phyloP scores from a whole-genome alignment of 305 asterid genomes.

The Stenogyne calaminthoides region DNA sequence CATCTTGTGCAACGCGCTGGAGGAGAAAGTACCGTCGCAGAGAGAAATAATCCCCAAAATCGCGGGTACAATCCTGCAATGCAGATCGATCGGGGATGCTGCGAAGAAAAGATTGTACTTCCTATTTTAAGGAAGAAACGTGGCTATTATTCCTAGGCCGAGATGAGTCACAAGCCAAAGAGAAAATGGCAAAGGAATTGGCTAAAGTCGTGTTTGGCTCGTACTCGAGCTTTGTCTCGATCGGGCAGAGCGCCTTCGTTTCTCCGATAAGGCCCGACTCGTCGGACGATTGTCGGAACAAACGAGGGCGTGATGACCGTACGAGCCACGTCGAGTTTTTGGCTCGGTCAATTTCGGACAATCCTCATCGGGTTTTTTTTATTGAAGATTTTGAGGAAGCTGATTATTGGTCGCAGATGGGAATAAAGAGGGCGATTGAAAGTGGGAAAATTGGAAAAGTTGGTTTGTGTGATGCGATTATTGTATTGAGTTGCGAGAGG shows the following conservation, averaged over 20 bases:
- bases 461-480: slow-evolving; percentile 69
- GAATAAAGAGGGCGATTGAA: slow-evolving; percentile 64
- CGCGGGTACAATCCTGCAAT: slow-evolving; percentile 60
- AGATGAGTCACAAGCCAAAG: slow-evolving; percentile 61
- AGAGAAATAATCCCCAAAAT: slow-evolving; percentile 59
- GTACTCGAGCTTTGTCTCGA: slow-evolving; percentile 42
- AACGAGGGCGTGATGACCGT: slow-evolving; percentile 60
- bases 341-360: slow-evolving; percentile 40
- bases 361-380: slow-evolving; percentile 75
- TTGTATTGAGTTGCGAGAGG: slow-evolving; percentile 61
- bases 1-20: slow-evolving; percentile 61
- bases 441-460: slow-evolving; percentile 58
- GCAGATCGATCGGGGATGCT: slow-evolving; percentile 76
- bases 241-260: slow-evolving; percentile 45
- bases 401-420: slow-evolving; percentile 49
- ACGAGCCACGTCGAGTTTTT: slow-evolving; percentile 52
- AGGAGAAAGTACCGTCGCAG: slow-evolving; percentile 70
- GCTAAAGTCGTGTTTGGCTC: slow-evolving; percentile 82
- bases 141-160: slow-evolving; percentile 81
- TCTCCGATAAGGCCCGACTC: slow-evolving; percentile 28
- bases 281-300: slow-evolving; percentile 34
- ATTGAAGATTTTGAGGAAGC: slow-evolving; percentile 72
- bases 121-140: slow-evolving; percentile 57
- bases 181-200: slow-evolving; percentile 60
- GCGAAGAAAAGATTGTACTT: slow-evolving; percentile 35